Conservation (phyloP, 192 early-diverging fungal species). For the Podila epicladia region DNA sequence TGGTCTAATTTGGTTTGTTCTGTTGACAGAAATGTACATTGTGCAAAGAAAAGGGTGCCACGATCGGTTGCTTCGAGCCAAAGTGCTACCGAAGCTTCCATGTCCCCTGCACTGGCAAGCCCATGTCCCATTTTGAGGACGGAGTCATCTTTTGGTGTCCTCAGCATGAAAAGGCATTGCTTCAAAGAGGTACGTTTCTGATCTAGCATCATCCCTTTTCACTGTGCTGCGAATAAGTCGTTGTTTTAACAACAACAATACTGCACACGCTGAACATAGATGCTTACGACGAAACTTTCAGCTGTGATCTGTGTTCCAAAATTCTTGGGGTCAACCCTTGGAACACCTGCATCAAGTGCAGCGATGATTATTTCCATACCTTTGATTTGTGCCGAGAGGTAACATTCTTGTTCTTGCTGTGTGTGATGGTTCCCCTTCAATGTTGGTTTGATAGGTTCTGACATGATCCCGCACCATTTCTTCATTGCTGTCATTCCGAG, state of each 20-base stretch:
- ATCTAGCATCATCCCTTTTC: background rate
- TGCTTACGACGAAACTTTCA: slow-evolving; percentile 72
- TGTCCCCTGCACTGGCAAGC: slow-evolving; percentile 79
- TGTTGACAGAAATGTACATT: slow-evolving; percentile 66
- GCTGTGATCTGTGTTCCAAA: slow-evolving; percentile 74
- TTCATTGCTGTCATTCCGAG: slow-evolving; percentile 3
- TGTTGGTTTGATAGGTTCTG: background rate
- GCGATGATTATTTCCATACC: slow-evolving; percentile 69
- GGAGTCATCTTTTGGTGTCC: slow-evolving; percentile 93
- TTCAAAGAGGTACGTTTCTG: slow-evolving; percentile 58
- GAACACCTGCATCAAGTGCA: slow-evolving; percentile 72
- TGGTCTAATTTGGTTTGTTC: background rate
- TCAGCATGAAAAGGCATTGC: slow-evolving; percentile 68
- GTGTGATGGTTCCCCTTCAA: background rate
- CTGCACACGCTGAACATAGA: slow-evolving; percentile 32
- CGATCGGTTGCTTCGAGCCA: slow-evolving; percentile 88
- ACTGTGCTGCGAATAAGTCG: background rate
- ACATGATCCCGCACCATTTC: background rate
- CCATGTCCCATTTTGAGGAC: slow-evolving; percentile 73
- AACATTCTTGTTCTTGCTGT: background rate
- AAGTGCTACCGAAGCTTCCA: slow-evolving; percentile 88
- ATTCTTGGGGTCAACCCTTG: slow-evolving; percentile 67
- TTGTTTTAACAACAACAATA: background rate
- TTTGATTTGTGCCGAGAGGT: slow-evolving; percentile 77
- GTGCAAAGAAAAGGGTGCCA: slow-evolving; percentile 86